Evolutionary conservation across 1,284 basidiomycete genomes (phyloP), one percentile per base, ranked within the genome.

Genomic region (Boletus putidus): DNA sequence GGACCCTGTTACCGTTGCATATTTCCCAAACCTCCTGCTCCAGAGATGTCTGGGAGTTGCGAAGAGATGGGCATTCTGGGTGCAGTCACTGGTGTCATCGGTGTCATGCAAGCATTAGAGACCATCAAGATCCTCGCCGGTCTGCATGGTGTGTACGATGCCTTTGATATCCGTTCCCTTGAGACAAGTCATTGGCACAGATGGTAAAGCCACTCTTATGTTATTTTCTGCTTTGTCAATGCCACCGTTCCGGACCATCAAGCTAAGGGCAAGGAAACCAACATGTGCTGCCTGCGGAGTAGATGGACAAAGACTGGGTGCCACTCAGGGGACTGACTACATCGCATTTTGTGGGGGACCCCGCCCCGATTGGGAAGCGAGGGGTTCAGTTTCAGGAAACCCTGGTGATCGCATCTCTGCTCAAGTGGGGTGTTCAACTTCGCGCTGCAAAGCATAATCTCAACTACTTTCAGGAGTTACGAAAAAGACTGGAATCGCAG

Each of bases 1-100:
- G 90, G 95, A 1, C 95, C 96, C 0, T 99, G 97, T 74, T 98
- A 98, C 75, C 83, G 97, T 6, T 99, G 97, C 70, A 76, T 99
- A 31, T 98, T 96, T 74, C 96, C 96, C 0, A 81, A 78, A 49
- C 85, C 89, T 6, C 85, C 88, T 18, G 81, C 84, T 5, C 80
- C 79, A 43, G 84, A 85, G 60, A 81, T 80, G 40, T 78, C 83
- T 4, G 89, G 89, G 8, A 87, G 87, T 16, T 99, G 97, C 68
- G 92, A 91, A 65, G 96, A 98, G 70, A 83, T 89, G 16, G 97
- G 97, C 3, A 91, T 99, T 4, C 77, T 98, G 44, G 96, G 96
- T 1, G 86, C 83, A 0, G 89, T 98, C 1, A 95, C 94, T 1
- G 97, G 97, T 0, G 79, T 95, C 23, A 91, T 99, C 29, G 97